phyloP scores from a whole-genome alignment of 352 stramenopile species.

The Phytophthora pistaciae region DNA sequence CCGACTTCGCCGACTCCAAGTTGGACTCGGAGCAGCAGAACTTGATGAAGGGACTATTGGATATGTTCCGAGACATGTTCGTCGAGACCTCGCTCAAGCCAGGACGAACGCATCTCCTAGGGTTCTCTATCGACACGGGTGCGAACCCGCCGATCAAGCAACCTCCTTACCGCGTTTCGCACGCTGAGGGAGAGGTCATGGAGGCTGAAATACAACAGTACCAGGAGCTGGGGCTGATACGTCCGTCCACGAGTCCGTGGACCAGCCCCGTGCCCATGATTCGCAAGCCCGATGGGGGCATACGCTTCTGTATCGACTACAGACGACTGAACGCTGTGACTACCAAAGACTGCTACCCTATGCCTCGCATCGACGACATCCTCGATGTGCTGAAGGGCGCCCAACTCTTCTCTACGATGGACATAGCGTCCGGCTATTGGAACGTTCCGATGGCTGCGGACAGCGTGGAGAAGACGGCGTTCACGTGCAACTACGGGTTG shows the following conservation, averaged over 20 bases:
- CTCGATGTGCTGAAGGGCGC: constrained; percentile 1
- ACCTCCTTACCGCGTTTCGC: constrained; percentile 13
- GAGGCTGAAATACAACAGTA: constrained; percentile 15
- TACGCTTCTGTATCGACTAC: constrained; percentile 29
- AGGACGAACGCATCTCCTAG: constrained; percentile 1
- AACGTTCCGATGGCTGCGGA: neutral
- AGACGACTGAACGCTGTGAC: constrained; percentile 9
- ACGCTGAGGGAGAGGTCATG: constrained; percentile 16
- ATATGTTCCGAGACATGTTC: neutral
- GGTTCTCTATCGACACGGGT: constrained; percentile 6
- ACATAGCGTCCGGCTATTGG: neutral
- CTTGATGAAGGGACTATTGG: neutral
- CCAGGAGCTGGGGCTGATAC: constrained; percentile 4
- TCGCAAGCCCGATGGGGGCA: constrained; percentile 2
- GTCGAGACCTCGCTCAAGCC: neutral
- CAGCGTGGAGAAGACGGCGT: constrained; percentile 12
- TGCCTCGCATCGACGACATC: constrained; percentile 23
- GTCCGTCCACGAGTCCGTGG: constrained; percentile 6
- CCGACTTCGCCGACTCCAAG: neutral
- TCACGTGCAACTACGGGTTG: constrained; percentile 3
- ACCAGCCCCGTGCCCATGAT: constrained; percentile 5
- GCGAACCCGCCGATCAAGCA: constrained; percentile 10
- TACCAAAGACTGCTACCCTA: constrained; percentile 12
- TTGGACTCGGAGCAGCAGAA: neutral
- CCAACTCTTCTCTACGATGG: constrained; percentile 13